These are phyloP conservation scores for Amylostereum areolatum DNA, from an alignment of 1,284 basidiomycete genomes.

Conservation along the genomic window DNA sequence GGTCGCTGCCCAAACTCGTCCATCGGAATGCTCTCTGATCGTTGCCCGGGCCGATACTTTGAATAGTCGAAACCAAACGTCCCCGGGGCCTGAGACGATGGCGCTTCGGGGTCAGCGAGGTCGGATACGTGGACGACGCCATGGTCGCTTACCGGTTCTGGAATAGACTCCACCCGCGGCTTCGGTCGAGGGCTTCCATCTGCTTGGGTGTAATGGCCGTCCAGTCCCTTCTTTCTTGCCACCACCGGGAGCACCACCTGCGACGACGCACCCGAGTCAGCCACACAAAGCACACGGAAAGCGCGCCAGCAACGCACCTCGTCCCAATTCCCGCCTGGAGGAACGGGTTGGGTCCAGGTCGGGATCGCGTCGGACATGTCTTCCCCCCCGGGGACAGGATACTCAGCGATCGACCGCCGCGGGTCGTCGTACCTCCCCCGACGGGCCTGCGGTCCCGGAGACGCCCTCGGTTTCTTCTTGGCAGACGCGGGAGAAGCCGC, in stretches of 20 bases:
- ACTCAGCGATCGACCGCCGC: conserved; percentile 50
- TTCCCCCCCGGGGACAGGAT: conserved; percentile 50
- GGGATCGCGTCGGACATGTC: conserved; percentile 65
- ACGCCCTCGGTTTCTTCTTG: conserved; percentile 32
- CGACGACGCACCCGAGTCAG: not conserved
- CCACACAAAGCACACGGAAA: no score
- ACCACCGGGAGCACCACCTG: conserved; percentile 69
- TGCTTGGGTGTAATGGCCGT: conserved; percentile 58
- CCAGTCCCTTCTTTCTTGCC: conserved; percentile 75
- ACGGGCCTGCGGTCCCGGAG: conserved; percentile 21
- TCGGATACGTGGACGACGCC: conserved; percentile 15
- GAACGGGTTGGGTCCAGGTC: conserved; percentile 68
- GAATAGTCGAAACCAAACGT: conserved; percentile 71
- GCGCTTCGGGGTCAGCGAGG: not conserved
- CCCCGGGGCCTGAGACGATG: conserved; percentile 58
- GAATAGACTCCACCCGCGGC: conserved; percentile 21
- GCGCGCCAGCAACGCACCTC: conserved; percentile 42
- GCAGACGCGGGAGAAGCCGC: conserved; percentile 24
- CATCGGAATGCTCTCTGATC: conserved; percentile 49
- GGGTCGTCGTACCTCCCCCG: conserved; percentile 22
- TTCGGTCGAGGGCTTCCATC: conserved; percentile 55
- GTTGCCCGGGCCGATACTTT: conserved; percentile 46
- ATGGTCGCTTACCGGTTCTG: conserved; percentile 46
- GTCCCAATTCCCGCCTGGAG: conserved; percentile 66
- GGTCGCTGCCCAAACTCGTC: conserved; percentile 52